Percentiles rank a stretch among this genome's conserved stretches.
Conservation (phyloP, 2,329 filamentous ascomycete genomes). For the Ophiostoma ulmi region DNA sequence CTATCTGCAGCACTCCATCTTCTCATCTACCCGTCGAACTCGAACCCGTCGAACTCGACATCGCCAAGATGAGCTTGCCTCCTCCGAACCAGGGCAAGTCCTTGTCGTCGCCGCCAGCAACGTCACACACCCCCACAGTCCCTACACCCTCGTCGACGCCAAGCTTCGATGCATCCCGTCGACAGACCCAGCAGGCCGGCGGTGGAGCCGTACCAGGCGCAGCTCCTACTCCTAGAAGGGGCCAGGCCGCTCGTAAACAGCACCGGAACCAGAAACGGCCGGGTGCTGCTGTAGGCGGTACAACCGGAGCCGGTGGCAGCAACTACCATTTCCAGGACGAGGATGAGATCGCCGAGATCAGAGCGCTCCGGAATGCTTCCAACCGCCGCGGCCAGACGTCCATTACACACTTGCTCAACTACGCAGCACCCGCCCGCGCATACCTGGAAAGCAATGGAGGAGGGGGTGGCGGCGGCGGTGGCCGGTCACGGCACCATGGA, state of each 20-base stretch:
- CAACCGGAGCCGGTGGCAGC: neutral
- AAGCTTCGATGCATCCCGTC: conserved; percentile 36
- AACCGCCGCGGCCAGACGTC: conserved; percentile 87
- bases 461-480: conserved; percentile 41
- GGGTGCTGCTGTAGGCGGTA: conserved; percentile 32
- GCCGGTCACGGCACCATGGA: conserved; percentile 38
- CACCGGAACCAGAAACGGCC: conserved; percentile 78
- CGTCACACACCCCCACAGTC: conserved; percentile 39
- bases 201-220: conserved; percentile 29
- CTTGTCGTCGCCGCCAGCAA: conserved; percentile 39
- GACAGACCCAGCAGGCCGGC: conserved; percentile 35
- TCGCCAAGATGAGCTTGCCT: conserved; percentile 34
- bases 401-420: conserved; percentile 95
- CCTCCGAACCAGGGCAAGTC: conserved; percentile 47
- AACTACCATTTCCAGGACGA: conserved; percentile 62
- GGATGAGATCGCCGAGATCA: conserved; percentile 79
- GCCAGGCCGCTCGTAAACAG: conserved; percentile 70
- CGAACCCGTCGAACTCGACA: neutral
- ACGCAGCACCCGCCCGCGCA: conserved; percentile 71
- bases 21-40: neutral
- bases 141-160: conserved; percentile 47
- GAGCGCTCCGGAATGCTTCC: conserved; percentile 53
- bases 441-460: conserved; percentile 39
- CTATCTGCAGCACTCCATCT: neutral
- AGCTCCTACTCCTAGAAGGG: conserved; percentile 59